Evolutionary conservation across 108 stramenopile species (phyloP).

Genomic region (Nitzschia sp.): DNA sequence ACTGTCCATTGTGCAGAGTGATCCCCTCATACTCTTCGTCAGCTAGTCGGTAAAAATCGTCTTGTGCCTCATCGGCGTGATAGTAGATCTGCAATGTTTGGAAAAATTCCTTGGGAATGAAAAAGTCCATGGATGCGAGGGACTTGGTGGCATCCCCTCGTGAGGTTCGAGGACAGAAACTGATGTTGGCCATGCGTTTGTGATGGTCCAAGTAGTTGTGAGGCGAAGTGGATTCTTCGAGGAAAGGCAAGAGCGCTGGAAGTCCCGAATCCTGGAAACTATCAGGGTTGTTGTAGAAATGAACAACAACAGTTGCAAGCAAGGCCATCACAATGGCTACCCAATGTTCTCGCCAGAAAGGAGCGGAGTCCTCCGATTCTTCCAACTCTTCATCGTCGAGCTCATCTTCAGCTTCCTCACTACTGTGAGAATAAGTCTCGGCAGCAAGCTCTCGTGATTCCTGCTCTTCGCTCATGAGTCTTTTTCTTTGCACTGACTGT

Average conservation of each 20-base stretch:
- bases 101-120: constrained; percentile 34
- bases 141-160: not conserved
- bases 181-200: constrained; percentile 43
- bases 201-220: constrained; percentile 37
- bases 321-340: constrained; percentile 64
- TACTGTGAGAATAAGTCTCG: constrained; percentile 26
- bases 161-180: constrained; percentile 30
- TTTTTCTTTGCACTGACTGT: too few relatives aligned
- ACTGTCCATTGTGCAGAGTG: constrained; percentile 14
- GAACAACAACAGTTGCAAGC: constrained; percentile 41
- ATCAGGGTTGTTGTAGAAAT: constrained; percentile 24
- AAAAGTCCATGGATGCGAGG: constrained; percentile 49
- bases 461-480: not conserved
- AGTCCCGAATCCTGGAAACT: not conserved
- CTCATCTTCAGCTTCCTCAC: constrained; percentile 33
- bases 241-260: constrained; percentile 2
- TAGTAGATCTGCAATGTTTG: constrained; percentile 32
- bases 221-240: not conserved
- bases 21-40: not conserved
- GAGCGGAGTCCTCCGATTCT: constrained; percentile 7
- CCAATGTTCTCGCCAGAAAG: constrained; percentile 57
- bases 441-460: constrained; percentile 1
- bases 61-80: constrained; percentile 42
- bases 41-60: constrained; percentile 36
- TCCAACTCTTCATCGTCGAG: constrained; percentile 16